Base-by-base conservation (phyloP, 1,284 basidiomycete genomes). In the Ceratobasidium sp. region DNA sequence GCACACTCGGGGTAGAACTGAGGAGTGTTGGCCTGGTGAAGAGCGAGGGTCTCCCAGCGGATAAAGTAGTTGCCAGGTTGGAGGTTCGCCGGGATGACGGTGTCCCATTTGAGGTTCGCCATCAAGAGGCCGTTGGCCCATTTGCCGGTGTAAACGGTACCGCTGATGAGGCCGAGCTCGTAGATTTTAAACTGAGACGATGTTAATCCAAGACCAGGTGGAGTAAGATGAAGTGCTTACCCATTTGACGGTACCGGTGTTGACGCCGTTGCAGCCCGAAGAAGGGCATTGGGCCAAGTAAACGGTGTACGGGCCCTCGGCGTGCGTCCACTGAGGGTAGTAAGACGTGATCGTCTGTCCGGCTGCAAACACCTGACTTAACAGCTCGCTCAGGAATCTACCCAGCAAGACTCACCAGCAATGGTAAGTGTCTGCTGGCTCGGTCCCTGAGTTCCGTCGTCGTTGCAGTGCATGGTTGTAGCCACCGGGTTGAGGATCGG, bases 1-100 rank as follows among this genome's bases (percentile, higher is more conserved):
- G 77, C 78, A 64, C 77, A 77, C 58, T 77, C 77, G 22, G 77
- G 76, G 74, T 78, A 78, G 74, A 76, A 76, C 49, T 76, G 76
- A 4, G 76, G 74, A 24, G 75, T 74, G 71, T 78, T 77, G 37
- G 78, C 56, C 27, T 84, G 81, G 43, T 75, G 61, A 14, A 24
- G 46, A n/a, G 41, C 37, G n/a, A 63, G 76, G 9, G 24, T 69
- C 54, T 77, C 76, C 63, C 58, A 74, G 24, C 76, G 65, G 24
- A 76, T 73, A 14, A 76, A 63, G 31, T 75, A 72, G 39, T 62
- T 31, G 16, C 74, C 76, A 7, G 76, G 19, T 46, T 76, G 63
- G 31, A 77, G 72, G 58, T 66, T 74, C 1, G 72, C 22, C 2
- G 76, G 76, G 49, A 77, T 77, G 29, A 51, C 69, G 24, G 74